phyloP scores from a whole-genome alignment of 176 grass and related monocot species.

The Musa beccarii region DNA sequence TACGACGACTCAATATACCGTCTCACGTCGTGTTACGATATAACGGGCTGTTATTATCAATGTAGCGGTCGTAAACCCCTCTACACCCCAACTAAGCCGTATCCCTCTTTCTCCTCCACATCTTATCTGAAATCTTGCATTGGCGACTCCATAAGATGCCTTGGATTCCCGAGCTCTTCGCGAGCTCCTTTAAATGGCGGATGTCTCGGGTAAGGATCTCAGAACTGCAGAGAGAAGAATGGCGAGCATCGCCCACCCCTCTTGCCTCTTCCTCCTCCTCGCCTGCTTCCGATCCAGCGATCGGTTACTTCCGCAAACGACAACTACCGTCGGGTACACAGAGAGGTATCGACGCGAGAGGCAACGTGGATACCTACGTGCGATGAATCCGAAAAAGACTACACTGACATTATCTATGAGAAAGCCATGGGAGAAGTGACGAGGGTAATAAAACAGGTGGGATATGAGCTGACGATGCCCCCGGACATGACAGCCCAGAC shows the following conservation, averaged over 20 bases:
- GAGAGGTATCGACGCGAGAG: constrained; percentile 43
- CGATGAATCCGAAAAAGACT: constrained; percentile 62
- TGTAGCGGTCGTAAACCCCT: too few species aligned
- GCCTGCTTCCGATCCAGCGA: neutral
- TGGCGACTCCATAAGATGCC: too few species aligned
- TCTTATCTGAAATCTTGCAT: too few species aligned
- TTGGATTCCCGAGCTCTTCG: neutral
- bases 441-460: too few species aligned
- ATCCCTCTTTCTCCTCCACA: too few species aligned
- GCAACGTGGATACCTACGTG: constrained; percentile 43
- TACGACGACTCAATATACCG: too few species aligned
- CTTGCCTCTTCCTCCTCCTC: constrained; percentile 22
- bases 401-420: constrained; percentile 51
- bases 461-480: too few species aligned
- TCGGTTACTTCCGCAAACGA: constrained; percentile 34
- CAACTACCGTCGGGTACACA: constrained; percentile 60
- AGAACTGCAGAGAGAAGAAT: constrained; percentile 48
- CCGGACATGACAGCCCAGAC: too few species aligned
- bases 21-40: too few species aligned
- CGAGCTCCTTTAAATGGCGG: constrained; percentile 18
- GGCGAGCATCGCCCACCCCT: constrained; percentile 46
- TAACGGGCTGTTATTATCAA: too few species aligned
- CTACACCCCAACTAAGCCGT: too few species aligned
- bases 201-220: neutral
- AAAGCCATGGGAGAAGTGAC: constrained; percentile 25